Conservation (phyloP, 2,329 filamentous ascomycete species). For the Aureobasidium musti region DNA sequence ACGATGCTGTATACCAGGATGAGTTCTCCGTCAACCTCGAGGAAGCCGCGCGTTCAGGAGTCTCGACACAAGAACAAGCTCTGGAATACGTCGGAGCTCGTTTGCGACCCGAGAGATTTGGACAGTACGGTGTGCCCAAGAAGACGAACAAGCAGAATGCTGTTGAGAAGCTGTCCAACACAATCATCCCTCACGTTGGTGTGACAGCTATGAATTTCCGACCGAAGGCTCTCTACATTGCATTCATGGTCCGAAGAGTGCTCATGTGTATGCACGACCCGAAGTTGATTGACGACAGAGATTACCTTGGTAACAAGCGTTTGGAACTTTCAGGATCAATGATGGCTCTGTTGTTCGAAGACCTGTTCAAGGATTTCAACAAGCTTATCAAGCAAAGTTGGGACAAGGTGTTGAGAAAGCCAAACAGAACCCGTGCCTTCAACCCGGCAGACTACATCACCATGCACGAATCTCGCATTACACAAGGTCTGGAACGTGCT, state of each 20-base stretch:
- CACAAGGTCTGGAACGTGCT: constrained; percentile 88
- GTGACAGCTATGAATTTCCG: constrained; percentile 91
- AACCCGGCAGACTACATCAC: constrained; percentile 84
- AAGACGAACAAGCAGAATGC: constrained; percentile 89
- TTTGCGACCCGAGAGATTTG: constrained; percentile 78
- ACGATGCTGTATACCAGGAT: constrained; percentile 87
- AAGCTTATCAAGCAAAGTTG: constrained; percentile 87
- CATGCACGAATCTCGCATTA: constrained; percentile 83
- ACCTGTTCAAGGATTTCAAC: constrained; percentile 95
- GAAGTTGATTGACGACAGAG: constrained; percentile 88
- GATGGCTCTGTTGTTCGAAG: constrained; percentile 90
- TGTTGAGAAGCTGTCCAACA: constrained; percentile 85
- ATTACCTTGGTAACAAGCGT: constrained; percentile 97
- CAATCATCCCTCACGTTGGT: constrained; percentile 92
- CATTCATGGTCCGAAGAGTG: constrained; percentile 95
- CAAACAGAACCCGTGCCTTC: constrained; percentile 82
- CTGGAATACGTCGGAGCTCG: constrained; percentile 86
- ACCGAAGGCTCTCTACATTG: constrained; percentile 94
- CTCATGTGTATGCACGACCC: constrained; percentile 90
- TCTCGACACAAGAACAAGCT: constrained; percentile 93
- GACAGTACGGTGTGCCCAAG: constrained; percentile 49
- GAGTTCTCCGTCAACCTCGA: constrained; percentile 96
- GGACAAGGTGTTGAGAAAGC: constrained; percentile 93
- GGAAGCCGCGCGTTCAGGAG: constrained; percentile 77
- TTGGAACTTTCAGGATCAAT: constrained; percentile 94